Evolutionary conservation across 78 protist species (phyloP), one percentile per base, ranked within the genome.

Genomic region (Cavenderia fasciculata): DNA sequence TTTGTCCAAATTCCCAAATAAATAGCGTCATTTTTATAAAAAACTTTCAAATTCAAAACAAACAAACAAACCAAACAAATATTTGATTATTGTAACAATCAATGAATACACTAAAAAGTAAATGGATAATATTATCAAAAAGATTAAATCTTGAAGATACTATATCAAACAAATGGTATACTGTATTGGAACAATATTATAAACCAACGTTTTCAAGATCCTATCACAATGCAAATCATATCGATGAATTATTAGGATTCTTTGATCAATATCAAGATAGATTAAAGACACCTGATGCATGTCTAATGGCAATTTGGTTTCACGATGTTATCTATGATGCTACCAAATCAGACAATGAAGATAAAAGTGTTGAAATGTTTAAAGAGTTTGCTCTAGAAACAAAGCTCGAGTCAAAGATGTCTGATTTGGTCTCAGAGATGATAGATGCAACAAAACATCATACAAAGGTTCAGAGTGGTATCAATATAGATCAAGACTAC

Each of bases 241-340:
- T 82, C 0, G 61, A 68, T 11, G 78, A 68, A 43, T 68, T 82
- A 40, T 21, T 82, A 19, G 10, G 44, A 31, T 59, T 82, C 33
- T 31, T 31, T 4, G 78, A 68, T 54, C 23, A 18, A 23, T 82
- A 41, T 57, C 14, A 14, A 27, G 1, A 7, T 21, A 21, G 18
- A 29, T 56, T 82, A 31, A 68, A 52, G 6, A 29, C n/a, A 31
- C 8, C 44, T 14, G 71, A 65, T 23, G 29, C 23, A 5, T 63
- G 72, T 43, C 70, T 40, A 68, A 27, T 41, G 16, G 31, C 90
- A 41, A 82, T 82, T 2, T 82, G 90, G 90, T 82, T 82, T 31
- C 90, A 82, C n/a, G 90, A 82, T 47, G 44, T 82, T 0, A 31
- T 82, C 7, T 82, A 82, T 56, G 78, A 82, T 31, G 72, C 90